Conservation (phyloP, 208 protist species). For the Trypanosoma melophagium region DNA sequence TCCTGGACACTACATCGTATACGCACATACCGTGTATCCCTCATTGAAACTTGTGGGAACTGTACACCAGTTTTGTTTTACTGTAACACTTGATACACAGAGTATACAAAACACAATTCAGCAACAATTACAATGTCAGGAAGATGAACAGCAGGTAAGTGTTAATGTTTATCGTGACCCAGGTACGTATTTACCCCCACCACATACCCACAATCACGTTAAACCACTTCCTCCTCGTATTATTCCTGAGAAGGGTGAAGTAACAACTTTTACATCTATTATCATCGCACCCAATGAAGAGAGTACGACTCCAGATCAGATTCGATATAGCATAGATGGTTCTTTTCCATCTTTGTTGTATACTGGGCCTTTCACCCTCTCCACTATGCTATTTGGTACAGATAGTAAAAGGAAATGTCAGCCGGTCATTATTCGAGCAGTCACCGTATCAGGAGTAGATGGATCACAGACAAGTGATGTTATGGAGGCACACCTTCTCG, state of each 20-base stretch:
- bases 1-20: conserved; percentile 59
- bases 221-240: conserved; percentile 45
- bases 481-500: conserved; percentile 43
- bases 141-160: neutral
- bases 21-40: conserved; percentile 67
- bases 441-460: conserved; percentile 36
- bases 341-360: conserved; percentile 72
- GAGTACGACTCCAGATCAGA: conserved; percentile 52
- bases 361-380: conserved; percentile 73
- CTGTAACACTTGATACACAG: conserved; percentile 15
- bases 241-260: conserved; percentile 51
- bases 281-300: conserved; percentile 50
- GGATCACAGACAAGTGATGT: conserved; percentile 37
- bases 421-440: conserved; percentile 47
- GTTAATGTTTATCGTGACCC: neutral
- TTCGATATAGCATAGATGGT: conserved; percentile 83
- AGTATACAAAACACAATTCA: neutral
- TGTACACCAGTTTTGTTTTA: conserved; percentile 70
- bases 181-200: neutral
- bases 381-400: conserved; percentile 37
- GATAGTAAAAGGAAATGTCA: conserved; percentile 22
- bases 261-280: conserved; percentile 73
- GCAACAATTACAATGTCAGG: neutral
- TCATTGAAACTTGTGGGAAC: conserved; percentile 42
- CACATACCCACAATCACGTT: neutral